These are phyloP conservation scores for Debaryomyces sp. DNA, from an alignment of 1,139 yeast species.

Conservation along the genomic window DNA sequence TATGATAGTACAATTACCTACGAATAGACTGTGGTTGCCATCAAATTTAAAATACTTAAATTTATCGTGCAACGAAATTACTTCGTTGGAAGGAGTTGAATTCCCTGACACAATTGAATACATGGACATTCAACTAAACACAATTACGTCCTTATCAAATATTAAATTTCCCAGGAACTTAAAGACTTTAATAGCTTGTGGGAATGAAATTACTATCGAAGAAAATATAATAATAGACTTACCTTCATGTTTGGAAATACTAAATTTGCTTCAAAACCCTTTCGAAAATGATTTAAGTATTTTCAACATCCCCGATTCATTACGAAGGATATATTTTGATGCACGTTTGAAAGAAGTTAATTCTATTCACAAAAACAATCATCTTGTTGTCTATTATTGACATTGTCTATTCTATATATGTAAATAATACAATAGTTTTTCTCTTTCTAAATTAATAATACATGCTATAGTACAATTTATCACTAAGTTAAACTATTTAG, in stretches of 20 bases:
- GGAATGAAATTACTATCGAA: constrained; percentile 19
- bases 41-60: constrained; percentile 16
- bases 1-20: constrained; percentile 15
- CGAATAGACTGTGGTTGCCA: constrained; percentile 15
- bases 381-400: not conserved
- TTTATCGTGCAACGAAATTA: constrained; percentile 18
- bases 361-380: not conserved
- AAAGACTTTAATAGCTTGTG: constrained; percentile 19
- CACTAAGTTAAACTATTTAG: constrained; percentile 19
- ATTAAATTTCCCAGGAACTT: constrained; percentile 15
- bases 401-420: not conserved
- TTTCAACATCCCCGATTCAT: constrained; percentile 15
- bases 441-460: not conserved
- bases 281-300: constrained; percentile 16
- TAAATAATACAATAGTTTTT: not conserved
- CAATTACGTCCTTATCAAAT: constrained; percentile 16
- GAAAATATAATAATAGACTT: constrained; percentile 16
- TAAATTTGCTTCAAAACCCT: constrained; percentile 20
- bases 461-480: constrained; percentile 2
- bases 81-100: constrained; percentile 11
- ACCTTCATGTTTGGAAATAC: constrained; percentile 16
- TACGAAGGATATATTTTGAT: constrained; percentile 18
- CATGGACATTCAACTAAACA: constrained; percentile 20
- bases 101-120: constrained; percentile 19
- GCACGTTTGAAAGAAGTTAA: constrained; percentile 9